These are phyloP conservation scores for Fimicolochytrium jonesii DNA, from an alignment of 192 early-diverging fungal species.

Conservation along the genomic window DNA sequence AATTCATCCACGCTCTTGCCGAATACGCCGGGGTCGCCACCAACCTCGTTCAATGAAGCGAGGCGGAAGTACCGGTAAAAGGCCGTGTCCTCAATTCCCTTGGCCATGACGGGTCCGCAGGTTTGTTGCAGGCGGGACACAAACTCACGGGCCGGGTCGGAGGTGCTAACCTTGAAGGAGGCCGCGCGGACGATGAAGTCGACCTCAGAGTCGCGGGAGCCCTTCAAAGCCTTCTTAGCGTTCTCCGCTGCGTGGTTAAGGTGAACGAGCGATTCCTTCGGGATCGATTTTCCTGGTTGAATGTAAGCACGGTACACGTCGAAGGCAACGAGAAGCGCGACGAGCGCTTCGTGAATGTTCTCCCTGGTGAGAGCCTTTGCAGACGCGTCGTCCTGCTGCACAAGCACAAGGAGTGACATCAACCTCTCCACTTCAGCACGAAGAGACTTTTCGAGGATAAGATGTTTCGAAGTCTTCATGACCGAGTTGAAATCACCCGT, in stretches of 20 bases:
- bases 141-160: conserved; percentile 7
- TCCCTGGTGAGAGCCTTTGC: neutral
- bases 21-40: conserved; percentile 24
- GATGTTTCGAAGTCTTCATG: conserved; percentile 7
- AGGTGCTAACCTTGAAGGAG: neutral
- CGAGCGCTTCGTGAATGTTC: conserved; percentile 10
- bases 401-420: conserved; percentile 13
- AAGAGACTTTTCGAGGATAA: conserved; percentile 21
- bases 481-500: conserved; percentile 5
- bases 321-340: conserved; percentile 17
- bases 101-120: conserved; percentile 29
- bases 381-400: conserved; percentile 8
- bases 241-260: neutral
- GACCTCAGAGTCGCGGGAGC: conserved; percentile 7
- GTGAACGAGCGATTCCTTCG: conserved; percentile 7
- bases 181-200: conserved; percentile 17
- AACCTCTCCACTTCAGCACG: conserved; percentile 23
- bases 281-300: conserved; percentile 16
- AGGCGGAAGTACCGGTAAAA: conserved; percentile 32
- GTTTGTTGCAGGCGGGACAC: conserved; percentile 21
- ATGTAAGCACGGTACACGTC: conserved; percentile 27
- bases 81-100: conserved; percentile 28
- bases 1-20: conserved; percentile 19
- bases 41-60: conserved; percentile 21
- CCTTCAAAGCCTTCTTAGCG: conserved; percentile 1